Conservation (phyloP, 1,139 yeast genomes). For the Suhomyces yuchorum region DNA sequence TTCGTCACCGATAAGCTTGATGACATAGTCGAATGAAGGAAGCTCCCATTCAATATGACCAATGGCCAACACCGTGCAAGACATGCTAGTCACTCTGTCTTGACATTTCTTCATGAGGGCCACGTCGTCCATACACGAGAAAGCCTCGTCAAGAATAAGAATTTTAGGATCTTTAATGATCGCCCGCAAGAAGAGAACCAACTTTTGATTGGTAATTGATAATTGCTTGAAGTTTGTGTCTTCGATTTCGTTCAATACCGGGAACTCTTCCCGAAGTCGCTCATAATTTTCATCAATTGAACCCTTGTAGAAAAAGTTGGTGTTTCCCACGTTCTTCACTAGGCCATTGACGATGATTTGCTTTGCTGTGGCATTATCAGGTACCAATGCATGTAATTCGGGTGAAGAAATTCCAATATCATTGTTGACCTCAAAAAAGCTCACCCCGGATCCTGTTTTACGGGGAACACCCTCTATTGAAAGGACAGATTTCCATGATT, state of each 20-base stretch:
- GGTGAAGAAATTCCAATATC: slow-evolving; percentile 89
- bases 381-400: slow-evolving; percentile 84
- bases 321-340: slow-evolving; percentile 58
- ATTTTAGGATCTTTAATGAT: slow-evolving; percentile 74
- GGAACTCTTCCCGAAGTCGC: slow-evolving; percentile 28
- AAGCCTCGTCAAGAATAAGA: slow-evolving; percentile 87
- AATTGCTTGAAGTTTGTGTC: slow-evolving; percentile 53
- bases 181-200: slow-evolving; percentile 74
- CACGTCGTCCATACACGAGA: slow-evolving; percentile 82
- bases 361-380: slow-evolving; percentile 53
- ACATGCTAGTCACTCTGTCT: slow-evolving; percentile 55
- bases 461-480: slow-evolving; percentile 67
- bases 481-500: slow-evolving; percentile 81
- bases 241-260: slow-evolving; percentile 31
- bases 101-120: slow-evolving; percentile 65
- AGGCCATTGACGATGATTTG: slow-evolving; percentile 76
- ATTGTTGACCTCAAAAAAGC: slow-evolving; percentile 77
- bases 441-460: slow-evolving; percentile 66
- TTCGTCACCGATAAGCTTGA: slow-evolving; percentile 40
- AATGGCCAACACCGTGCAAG: slow-evolving; percentile 71
- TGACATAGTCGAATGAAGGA: slow-evolving; percentile 37
- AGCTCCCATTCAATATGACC: slow-evolving; percentile 69
- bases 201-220: slow-evolving; percentile 74
- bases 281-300: slow-evolving; percentile 16
- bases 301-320: slow-evolving; percentile 37